Conservation (phyloP, 164 flowering plant genomes). For the Berberis thunbergii region DNA sequence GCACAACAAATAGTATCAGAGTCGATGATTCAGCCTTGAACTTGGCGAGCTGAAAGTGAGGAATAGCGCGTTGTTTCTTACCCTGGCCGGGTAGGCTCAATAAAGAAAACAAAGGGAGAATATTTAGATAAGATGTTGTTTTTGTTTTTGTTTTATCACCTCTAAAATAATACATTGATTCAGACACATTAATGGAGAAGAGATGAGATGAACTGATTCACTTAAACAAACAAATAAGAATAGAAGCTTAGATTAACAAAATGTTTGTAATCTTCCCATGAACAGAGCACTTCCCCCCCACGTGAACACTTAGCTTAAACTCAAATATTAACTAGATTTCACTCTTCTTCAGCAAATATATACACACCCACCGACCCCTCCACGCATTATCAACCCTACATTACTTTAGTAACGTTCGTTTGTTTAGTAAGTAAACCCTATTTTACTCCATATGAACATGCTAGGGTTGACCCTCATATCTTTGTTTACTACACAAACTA, state of each 20-base stretch:
- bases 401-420: not conserved
- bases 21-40: no score
- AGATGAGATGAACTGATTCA: not conserved
- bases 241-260: not conserved
- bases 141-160: constrained; percentile 12
- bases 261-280: constrained; percentile 13
- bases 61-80: no score
- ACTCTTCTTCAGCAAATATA: not conserved
- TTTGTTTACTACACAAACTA: constrained; percentile 4
- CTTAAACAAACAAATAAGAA: not conserved
- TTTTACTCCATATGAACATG: constrained; percentile 36
- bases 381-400: not conserved
- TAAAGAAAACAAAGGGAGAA: constrained; percentile 11
- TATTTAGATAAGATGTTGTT: constrained; percentile 24
- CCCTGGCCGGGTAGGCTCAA: no score
- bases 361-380: not conserved
- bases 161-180: constrained; percentile 17
- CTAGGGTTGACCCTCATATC: constrained; percentile 30
- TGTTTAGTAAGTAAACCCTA: constrained; percentile 14
- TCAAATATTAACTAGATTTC: not conserved
- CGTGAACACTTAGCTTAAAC: constrained; percentile 17
- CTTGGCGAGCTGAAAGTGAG: no score
- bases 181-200: constrained; percentile 14
- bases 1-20: no score
- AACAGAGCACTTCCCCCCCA: constrained; percentile 20